Evolutionary conservation across 2,329 filamentous ascomycete species (phyloP), one percentile per base, ranked within the genome.

Genomic region (Beauveria medogensis): DNA sequence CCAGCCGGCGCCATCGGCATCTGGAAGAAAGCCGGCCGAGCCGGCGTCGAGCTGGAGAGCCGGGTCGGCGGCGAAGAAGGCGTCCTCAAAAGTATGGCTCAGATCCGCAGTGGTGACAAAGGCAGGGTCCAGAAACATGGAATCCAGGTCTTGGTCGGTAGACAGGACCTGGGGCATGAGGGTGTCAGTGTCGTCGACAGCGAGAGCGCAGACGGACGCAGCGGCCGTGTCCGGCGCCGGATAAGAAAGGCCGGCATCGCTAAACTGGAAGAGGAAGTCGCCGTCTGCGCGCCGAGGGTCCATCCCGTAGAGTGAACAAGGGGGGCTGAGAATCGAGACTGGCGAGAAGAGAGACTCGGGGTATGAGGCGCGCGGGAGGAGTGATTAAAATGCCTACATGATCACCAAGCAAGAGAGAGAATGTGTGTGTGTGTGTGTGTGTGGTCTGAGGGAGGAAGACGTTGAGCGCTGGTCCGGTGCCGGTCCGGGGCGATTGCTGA

Each of bases 21-120:
- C 59, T 34, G 52, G 52, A n/a, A 48, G 44, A 28, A 55, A 55
- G 20, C 28, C 40, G 37, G 10, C 20, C 14, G 34, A 16, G 14
- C 3, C 24, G 24, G 14, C n/a, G 46, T 44, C 46, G 46, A 43
- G 37, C 5, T 61, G 52, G 9, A 51, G 46, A 4, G 44, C 22
- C 34, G 41, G 50, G 51, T 55, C 58, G 20, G 56, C 24, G 10
- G 46, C 47, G 40, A 59, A 59, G 41, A 53, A 59, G 57, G 53
- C 20, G 26, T 12, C 24, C 26, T 55, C 59, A 43, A 61, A 56
- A 26, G 43, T 50, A 26, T 51, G 37, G 47, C 26, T 20, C 43
- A 56, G 26, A 18, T 61, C 52, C 3, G 59, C 8, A 18, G 18
- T 20, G 28, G 12, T 34, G 24, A 16, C n/a, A 30, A 50, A 50